Base-by-base conservation (phyloP, 371 early-diverging fungal species). In the Blastocladiella emersonii region DNA sequence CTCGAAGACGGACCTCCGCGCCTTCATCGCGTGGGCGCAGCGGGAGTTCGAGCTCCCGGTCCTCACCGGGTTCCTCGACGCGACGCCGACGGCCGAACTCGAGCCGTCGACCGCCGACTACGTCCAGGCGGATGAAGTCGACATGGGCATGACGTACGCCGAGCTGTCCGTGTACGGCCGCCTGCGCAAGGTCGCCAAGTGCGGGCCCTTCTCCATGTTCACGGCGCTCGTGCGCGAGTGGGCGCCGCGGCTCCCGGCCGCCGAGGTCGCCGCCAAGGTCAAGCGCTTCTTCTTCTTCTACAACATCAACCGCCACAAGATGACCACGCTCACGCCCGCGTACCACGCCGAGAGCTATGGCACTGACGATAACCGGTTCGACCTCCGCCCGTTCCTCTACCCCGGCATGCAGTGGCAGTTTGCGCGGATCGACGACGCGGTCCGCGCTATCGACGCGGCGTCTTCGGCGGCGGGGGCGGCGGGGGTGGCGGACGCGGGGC, bases 131-230 rank as follows among this genome's bases (percentile, higher is more conserved):
- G 37, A 35, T 17, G 53, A 83, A 74, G 83, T 74, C 19, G 98
- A 97, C 65, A 97, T 98, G 98, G 95, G 94, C 10, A 93, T 98
- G 94, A 85, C 92, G 12, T 98, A 97, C 71, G 83, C 84, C 23
- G 97, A 97, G 64, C 77, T 98, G 1, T 89, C 93, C 2, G 78
- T 79, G 25, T 97, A 88, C 78, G 98, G 97, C 34, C 80, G 88
- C 23, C 76, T 97, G 61, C 87, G 98, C 23, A 94, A 94, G 66
- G 81, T 95, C 36, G 71, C 75, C 35, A 81, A 83, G 45, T 90
- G 90, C 64, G 98, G 98, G 3, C 98, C 98, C 0, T 88, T 85
- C 64, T 81, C 84, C 44, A 98, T 97, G 97, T 93, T 93, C 67
- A 73, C 79, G 1, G 85, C 86, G 62, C 77, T 95, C 45, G 70